A percentile compares a stretch with the other conserved stretches of the same genome.
phyloP scores from a whole-genome alignment of 2,329 filamentous ascomycete genomes.

The Decorospora gaudefroyi region DNA sequence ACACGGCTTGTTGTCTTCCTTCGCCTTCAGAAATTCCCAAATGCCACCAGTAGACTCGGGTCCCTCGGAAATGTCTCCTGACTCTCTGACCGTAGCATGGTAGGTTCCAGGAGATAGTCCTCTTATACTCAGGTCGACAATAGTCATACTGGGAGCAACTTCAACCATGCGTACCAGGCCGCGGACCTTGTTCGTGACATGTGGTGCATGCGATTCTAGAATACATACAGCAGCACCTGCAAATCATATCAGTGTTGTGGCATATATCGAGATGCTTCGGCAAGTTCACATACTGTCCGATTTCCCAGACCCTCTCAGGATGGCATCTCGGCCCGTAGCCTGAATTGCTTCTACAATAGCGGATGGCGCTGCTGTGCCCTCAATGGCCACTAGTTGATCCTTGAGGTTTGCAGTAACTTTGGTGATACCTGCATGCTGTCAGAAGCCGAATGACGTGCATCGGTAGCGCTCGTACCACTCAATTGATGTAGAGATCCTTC shows the following conservation, averaged over 20 bases:
- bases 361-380: slow-evolving; percentile 89
- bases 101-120: slow-evolving; percentile 83
- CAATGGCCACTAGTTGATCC: slow-evolving; percentile 80
- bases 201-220: slow-evolving; percentile 76
- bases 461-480: slow-evolving; percentile 56
- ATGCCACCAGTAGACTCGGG: slow-evolving; percentile 81
- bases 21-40: slow-evolving; percentile 65
- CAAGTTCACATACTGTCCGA: slow-evolving; percentile 71
- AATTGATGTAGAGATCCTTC: slow-evolving; percentile 77
- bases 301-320: slow-evolving; percentile 83
- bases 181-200: slow-evolving; percentile 70
- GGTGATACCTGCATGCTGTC: slow-evolving; percentile 66
- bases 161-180: slow-evolving; percentile 94
- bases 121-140: slow-evolving; percentile 85
- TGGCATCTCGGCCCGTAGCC: slow-evolving; percentile 87
- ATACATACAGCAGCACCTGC: slow-evolving; percentile 87
- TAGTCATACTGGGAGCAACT: slow-evolving; percentile 74
- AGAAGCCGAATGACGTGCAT: slow-evolving; percentile 31
- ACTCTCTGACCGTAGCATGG: slow-evolving; percentile 80
- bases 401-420: slow-evolving; percentile 82
- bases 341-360: slow-evolving; percentile 88
- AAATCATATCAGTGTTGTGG: slow-evolving; percentile 9
- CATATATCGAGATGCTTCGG: slow-evolving; percentile 2
- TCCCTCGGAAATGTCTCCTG: slow-evolving; percentile 83
- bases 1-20: slow-evolving; percentile 53